Evolutionary conservation across 495 filamentous ascomycete species (phyloP).

Genomic region (Aspergillus coremiiformis): DNA sequence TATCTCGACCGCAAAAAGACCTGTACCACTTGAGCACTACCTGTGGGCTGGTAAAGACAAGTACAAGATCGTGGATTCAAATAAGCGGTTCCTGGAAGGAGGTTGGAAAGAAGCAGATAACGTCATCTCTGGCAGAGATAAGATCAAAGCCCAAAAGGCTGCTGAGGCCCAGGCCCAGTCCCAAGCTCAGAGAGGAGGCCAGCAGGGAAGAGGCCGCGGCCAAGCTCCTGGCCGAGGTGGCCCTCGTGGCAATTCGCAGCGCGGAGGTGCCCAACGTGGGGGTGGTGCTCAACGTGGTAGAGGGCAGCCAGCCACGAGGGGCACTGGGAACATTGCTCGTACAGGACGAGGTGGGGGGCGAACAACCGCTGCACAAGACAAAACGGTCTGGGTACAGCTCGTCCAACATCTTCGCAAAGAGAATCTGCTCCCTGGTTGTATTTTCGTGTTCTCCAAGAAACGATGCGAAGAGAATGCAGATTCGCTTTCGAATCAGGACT

Average conservation of each 20-base stretch:
- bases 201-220: conserved; percentile 39
- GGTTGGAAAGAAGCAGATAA: conserved; percentile 94
- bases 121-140: conserved; percentile 74
- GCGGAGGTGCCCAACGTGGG: conserved; percentile 44
- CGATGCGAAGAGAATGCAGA: conserved; percentile 96
- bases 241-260: conserved; percentile 28
- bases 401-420: conserved; percentile 85
- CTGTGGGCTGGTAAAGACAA: conserved; percentile 90
- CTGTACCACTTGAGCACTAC: conserved; percentile 91
- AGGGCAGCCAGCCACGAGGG: conserved; percentile 49
- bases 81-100: conserved; percentile 81
- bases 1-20: conserved; percentile 92
- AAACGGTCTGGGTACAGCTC: conserved; percentile 93
- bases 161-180: conserved; percentile 40
- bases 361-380: conserved; percentile 84
- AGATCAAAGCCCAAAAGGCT: conserved; percentile 52
- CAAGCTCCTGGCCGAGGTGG: conserved; percentile 33
- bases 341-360: conserved; percentile 76
- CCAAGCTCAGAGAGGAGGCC: conserved; percentile 46
- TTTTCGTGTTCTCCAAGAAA: conserved; percentile 98
- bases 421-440: conserved; percentile 80
- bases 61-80: conserved; percentile 85
- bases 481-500: conserved; percentile 88
- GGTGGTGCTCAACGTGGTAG: conserved; percentile 47
- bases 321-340: conserved; percentile 79